Conservation (phyloP, 805 yeast species). For the Torulaspora maleeae region DNA sequence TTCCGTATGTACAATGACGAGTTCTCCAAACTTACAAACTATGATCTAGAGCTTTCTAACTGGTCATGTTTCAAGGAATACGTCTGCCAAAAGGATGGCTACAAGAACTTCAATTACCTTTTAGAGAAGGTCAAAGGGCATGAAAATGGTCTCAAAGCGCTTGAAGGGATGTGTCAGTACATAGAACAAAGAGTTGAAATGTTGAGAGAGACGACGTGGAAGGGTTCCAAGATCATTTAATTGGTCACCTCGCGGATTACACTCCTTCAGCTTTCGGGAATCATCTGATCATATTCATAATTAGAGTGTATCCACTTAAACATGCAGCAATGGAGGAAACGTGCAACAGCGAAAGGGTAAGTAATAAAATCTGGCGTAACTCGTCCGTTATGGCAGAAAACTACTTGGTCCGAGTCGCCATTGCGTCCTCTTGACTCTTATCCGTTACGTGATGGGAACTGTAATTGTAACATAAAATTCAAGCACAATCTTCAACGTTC, state of each 20-base stretch:
- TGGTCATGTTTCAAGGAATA: constrained; percentile 15
- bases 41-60: constrained; percentile 27
- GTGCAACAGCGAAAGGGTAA: too few species aligned
- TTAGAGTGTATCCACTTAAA: too few species aligned
- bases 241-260: not conserved
- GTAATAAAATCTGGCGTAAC: too few species aligned
- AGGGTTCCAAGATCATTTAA: constrained; percentile 4
- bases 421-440: too few species aligned
- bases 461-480: too few species aligned
- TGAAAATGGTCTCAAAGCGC: constrained; percentile 10
- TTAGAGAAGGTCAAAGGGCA: constrained; percentile 5
- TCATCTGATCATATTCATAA: too few species aligned
- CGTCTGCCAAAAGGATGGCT: constrained; percentile 14
- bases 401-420: too few species aligned
- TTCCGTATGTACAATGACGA: constrained; percentile 17
- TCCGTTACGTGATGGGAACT: too few species aligned
- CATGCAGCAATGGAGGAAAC: too few species aligned
- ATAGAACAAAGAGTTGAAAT: constrained; percentile 15
- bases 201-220: constrained; percentile 16
- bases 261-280: too few species aligned
- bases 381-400: too few species aligned
- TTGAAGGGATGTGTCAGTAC: constrained; percentile 17
- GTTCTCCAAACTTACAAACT: constrained; percentile 17
- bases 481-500: too few species aligned
- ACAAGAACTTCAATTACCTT: constrained; percentile 18